These are phyloP conservation scores for Colletotrichum endophyticum DNA, from an alignment of 2,329 filamentous ascomycete species.

Conservation along the genomic window DNA sequence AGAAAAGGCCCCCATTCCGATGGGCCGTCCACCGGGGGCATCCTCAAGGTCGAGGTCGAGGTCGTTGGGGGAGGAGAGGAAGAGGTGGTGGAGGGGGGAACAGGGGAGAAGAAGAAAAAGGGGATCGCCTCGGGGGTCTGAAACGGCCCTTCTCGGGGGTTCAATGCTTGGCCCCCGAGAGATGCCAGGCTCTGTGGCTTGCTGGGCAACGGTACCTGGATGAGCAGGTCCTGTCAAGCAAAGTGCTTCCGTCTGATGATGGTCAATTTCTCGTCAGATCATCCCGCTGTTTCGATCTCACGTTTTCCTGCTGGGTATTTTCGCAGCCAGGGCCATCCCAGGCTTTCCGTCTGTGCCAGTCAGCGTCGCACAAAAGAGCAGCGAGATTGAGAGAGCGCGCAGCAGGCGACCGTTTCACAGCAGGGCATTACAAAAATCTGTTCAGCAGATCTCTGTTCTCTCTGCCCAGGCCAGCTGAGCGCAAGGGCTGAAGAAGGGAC, in stretches of 20 bases:
- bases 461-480: background rate
- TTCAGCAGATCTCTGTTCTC: background rate
- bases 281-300: slow-evolving; percentile 16
- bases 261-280: slow-evolving; percentile 6
- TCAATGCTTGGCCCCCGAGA: slow-evolving; percentile 6
- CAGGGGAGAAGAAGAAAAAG: background rate
- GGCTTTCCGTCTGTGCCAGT: background rate
- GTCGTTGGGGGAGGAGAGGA: background rate
- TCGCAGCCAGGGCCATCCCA: background rate
- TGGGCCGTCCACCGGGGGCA: background rate
- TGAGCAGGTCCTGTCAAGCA: background rate
- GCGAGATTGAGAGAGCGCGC: background rate
- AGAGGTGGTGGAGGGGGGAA: background rate
- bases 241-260: background rate
- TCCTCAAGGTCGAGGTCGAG: background rate
- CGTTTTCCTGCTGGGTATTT: background rate
- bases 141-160: slow-evolving; percentile 9
- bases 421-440: background rate
- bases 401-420: background rate
- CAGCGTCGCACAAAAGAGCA: background rate
- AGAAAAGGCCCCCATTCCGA: background rate
- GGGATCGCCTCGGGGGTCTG: slow-evolving; percentile 21
- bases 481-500: background rate
- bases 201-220: background rate
- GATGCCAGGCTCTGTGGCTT: background rate